Conservation (phyloP, 805 yeast species). For the Suhomyces kilbournensis region DNA sequence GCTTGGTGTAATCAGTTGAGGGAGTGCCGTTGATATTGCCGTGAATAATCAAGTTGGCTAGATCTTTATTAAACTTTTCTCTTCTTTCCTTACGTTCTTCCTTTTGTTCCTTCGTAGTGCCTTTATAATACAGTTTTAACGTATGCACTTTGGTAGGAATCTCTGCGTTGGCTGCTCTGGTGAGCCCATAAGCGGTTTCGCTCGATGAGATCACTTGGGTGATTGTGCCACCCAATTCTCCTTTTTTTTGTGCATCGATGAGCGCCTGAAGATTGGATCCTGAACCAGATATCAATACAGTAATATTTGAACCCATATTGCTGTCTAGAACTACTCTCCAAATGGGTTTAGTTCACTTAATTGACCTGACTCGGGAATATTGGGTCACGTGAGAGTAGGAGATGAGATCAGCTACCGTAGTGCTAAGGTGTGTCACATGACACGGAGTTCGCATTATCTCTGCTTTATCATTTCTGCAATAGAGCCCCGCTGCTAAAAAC, state of each 20-base stretch:
- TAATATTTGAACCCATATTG: conserved; percentile 28
- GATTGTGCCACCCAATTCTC: conserved; percentile 43
- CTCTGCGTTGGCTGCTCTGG: conserved; percentile 65
- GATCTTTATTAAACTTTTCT: conserved; percentile 69
- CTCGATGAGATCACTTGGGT: conserved; percentile 82
- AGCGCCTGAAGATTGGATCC: conserved; percentile 96
- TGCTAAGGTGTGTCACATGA: background rate
- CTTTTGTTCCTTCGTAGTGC: conserved; percentile 66
- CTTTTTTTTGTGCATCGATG: conserved; percentile 61
- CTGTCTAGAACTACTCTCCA: background rate
- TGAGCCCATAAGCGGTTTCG: conserved; percentile 80
- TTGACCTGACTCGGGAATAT: conserved; percentile 11
- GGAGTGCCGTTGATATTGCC: conserved; percentile 43
- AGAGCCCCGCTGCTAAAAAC: background rate
- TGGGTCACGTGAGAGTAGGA: background rate
- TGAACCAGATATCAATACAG: conserved; percentile 89
- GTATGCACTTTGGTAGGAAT: conserved; percentile 75
- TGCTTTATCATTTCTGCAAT: background rate
- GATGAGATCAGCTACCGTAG: background rate
- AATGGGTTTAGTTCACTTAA: background rate
- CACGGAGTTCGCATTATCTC: background rate
- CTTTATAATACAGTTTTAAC: conserved; percentile 70
- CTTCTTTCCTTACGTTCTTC: conserved; percentile 60
- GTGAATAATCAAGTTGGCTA: conserved; percentile 63
- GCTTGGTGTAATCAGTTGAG: conserved; percentile 43